These are phyloP conservation scores for Bocquillonia castaneifolia DNA, from an alignment of 441 rosid genomes.

Conservation along the genomic window DNA sequence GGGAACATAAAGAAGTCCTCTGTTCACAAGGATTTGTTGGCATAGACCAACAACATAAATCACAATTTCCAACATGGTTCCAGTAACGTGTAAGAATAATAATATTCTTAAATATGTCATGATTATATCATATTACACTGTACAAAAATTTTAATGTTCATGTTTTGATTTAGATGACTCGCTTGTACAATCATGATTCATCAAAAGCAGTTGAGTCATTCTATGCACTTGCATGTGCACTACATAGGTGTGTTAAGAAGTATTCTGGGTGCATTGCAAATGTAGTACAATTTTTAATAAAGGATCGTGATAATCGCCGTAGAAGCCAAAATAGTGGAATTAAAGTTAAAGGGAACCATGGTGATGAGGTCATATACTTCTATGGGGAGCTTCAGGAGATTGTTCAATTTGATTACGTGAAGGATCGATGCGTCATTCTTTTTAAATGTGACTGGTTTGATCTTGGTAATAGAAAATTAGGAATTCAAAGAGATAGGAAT, in stretches of 20 bases:
- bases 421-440: not conserved
- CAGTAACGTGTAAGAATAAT: too few relatives aligned
- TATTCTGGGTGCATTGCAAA: not conserved
- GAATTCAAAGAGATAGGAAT: not conserved
- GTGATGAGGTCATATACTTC: not conserved
- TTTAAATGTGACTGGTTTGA: not conserved
- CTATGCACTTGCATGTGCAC: not conserved
- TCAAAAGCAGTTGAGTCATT: too few relatives aligned
- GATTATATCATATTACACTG: too few relatives aligned
- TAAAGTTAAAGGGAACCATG: not conserved
- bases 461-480: not conserved
- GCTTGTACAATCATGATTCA: too few relatives aligned
- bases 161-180: not conserved
- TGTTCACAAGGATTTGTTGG: too few relatives aligned
- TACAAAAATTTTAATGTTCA: too few relatives aligned
- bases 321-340: not conserved
- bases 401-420: not conserved
- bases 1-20: too few relatives aligned
- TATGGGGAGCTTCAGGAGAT: not conserved
- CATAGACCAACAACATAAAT: too few relatives aligned
- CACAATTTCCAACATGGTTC: too few relatives aligned
- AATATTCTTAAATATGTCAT: too few relatives aligned
- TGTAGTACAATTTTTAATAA: not conserved
- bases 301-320: not conserved
- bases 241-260: not conserved